Conservation (phyloP, 164 flowering plant species). For the Hamamelis virginiana region DNA sequence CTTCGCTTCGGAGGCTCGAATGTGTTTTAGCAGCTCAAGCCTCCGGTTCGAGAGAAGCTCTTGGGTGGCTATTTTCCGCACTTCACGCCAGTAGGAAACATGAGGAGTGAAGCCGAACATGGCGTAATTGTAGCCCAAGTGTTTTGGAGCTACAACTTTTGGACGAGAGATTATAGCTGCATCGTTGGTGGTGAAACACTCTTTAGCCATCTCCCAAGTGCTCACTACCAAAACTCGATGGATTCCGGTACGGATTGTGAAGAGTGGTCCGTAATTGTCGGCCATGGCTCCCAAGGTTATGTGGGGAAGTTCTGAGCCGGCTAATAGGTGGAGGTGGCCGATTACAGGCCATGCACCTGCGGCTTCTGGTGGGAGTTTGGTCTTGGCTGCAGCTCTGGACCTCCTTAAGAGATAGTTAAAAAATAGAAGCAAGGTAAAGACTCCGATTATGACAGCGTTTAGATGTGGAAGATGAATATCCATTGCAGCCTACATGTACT, state of each 20-base stretch:
- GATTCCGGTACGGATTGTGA: conserved; percentile 27
- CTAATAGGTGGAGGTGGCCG: conserved; percentile 38
- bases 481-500: neutral
- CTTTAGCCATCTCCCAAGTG: conserved; percentile 24
- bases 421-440: neutral
- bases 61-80: conserved; percentile 29
- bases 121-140: conserved; percentile 32
- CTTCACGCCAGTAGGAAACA: conserved; percentile 37
- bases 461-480: neutral
- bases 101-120: conserved; percentile 31
- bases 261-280: conserved; percentile 35
- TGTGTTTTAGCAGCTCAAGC: conserved; percentile 25
- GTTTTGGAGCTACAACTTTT: neutral
- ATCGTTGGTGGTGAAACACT: conserved; percentile 37
- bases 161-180: conserved; percentile 29
- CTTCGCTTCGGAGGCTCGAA: conserved; percentile 18
- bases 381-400: neutral
- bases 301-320: conserved; percentile 22
- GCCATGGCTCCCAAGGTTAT: conserved; percentile 27
- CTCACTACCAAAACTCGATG: conserved; percentile 26
- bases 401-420: neutral
- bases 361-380: conserved; percentile 18
- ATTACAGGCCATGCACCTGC: conserved; percentile 36
- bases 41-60: conserved; percentile 31
- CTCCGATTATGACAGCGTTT: neutral